Evolutionary conservation across 192 early-diverging fungal genomes (phyloP), one percentile per base, ranked within the genome.

Genomic region (Spizellomyces sp.): DNA sequence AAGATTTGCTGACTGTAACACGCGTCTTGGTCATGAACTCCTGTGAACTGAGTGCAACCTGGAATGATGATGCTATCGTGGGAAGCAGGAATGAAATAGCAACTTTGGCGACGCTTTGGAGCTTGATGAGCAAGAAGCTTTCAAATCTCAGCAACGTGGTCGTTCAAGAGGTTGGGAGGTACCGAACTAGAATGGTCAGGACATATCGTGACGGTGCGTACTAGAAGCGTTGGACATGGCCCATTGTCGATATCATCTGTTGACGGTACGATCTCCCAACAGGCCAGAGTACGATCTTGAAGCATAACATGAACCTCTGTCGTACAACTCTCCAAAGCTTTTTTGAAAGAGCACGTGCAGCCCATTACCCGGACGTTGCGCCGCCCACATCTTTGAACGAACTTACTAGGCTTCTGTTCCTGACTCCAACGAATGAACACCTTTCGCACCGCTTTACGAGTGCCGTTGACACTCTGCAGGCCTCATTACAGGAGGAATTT

Each of bases 11-110:
- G 47, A 48, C 48, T 10, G 70, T 75, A 2, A 67, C 68, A 7
- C n/a, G 71, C 44, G 45, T 84, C n/a, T 45, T 84, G 58, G 78
- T 83, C 12, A 75, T 71, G 46, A 79, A 73, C 22, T 64, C 59
- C 27, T 10, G 14, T 9, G 82, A 80, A 54, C 41, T 80, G 9
- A 9, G 50, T 8, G 10, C 43, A 1, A 68, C 69, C 9, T 12
- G 9, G 4, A 21, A 71, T 47, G 48, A 67, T 44, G 52, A 50
- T 8, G 21, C 42, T 8, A 19, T 36, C 2, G 27, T 64, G 7
- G 62, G 42, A 50, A 15, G 64, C 14, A 52, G 71, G 45, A 62
- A 73, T 44, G 74, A 76, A 52, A 9, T 80, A 14, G 61, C 62
- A 12, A 63, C 68, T 12, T 43, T 69, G 19, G 61, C 19, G 9